These are phyloP conservation scores for Glycyrrhiza uralensis DNA, from an alignment of 306 rosid genomes.

Conservation along the genomic window DNA sequence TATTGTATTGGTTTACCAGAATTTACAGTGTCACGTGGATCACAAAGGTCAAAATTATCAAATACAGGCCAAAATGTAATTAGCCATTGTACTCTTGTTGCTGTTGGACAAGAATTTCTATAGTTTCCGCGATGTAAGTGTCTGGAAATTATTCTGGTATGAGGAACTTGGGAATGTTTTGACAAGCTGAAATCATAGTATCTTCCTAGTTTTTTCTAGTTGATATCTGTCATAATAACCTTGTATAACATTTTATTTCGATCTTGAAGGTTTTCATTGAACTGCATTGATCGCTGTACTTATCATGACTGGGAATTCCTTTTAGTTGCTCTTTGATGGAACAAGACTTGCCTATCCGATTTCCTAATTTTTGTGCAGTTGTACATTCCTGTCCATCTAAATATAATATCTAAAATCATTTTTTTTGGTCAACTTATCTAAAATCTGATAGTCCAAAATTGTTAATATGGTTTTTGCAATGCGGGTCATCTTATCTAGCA, in stretches of 20 bases:
- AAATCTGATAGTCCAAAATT: not conserved
- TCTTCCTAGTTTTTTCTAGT: not conserved
- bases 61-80: constrained; percentile 34
- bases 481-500: not conserved
- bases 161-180: constrained; percentile 20
- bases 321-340: not conserved
- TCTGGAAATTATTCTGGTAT: constrained; percentile 16
- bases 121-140: constrained; percentile 25
- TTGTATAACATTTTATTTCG: not conserved
- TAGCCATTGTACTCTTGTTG: constrained; percentile 30
- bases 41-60: constrained; percentile 28
- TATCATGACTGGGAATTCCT: not conserved
- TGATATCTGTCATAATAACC: not conserved
- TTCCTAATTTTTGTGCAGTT: not conserved
- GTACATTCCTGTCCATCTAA: not conserved
- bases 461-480: not conserved
- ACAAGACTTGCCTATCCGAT: not conserved
- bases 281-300: not conserved
- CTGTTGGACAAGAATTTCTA: constrained; percentile 11
- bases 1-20: constrained; percentile 36
- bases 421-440: too few relatives aligned
- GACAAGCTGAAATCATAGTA: not conserved
- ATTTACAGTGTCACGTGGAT: constrained; percentile 29
- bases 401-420: too few relatives aligned
- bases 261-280: constrained; percentile 5